Base-by-base conservation (phyloP, 1,284 basidiomycete genomes). In the Rhizoctonia solani region DNA sequence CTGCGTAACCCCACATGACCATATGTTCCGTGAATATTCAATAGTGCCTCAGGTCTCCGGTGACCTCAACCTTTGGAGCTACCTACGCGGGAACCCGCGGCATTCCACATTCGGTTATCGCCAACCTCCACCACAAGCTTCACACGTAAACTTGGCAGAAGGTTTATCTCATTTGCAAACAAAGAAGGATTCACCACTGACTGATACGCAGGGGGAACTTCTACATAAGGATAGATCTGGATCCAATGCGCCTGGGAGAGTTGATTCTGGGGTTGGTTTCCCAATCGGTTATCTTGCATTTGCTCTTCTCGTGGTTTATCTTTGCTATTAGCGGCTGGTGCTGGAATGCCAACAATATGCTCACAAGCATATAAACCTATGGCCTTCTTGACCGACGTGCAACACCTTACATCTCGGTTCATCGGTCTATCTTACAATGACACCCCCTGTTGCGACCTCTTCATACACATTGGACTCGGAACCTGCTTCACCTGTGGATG, bases 131-230 rank as follows among this genome's bases (percentile, higher is more conserved):
- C 59, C 59, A 42, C 2, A n/a, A 13, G 41, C 39, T 37, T n/a
- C 23, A 53, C 49, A 65, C 59, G 59, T 65, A 65, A 65, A 53
- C 8, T 16, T 29, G 27, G 27, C 49, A 44, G 16, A 65, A 65
- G 13, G 47, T 41, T 37, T 16, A 52, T 42, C 53, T 37, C 13
- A 21, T 16, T 53, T 53, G 39, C 32, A 41, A 65, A 65, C 25
- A 32, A 21, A 46, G 44, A 21, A 46, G 8, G 44, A 6, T 11
- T 11, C 8, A 21, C 6, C 8, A 11, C 37, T 39, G 19, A 6
- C 5, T 21, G 44, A 46, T 46, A 46, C 44, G 9, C n/a, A 11
- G 21, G 8, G 11, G 6, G n/a, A 46, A 6, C 5, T 9, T 9
- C 44, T 46, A 19, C 11, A 46, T 9, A 14, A 6, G 44, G 19